Base-by-base conservation (phyloP, 2,329 filamentous ascomycete species). In the Sporothrix phasma region DNA sequence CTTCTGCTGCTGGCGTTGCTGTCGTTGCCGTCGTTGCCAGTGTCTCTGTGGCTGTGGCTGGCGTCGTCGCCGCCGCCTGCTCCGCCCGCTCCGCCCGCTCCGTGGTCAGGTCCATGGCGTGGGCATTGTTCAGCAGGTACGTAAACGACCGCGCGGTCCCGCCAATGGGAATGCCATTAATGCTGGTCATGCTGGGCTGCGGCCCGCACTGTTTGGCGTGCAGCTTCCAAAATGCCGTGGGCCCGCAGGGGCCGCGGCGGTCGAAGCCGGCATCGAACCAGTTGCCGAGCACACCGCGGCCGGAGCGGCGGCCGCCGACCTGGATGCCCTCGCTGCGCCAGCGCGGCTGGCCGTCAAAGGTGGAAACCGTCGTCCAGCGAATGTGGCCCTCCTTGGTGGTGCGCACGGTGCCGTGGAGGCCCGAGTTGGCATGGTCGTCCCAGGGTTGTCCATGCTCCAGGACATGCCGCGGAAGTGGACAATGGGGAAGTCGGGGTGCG, bases 241-340 rank as follows among this genome's bases (percentile, higher is more conserved):
- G 89, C 0, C 89, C 89, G 1, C 66, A 67, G 0, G 89, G 89
- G 0, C 89, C 88, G 69, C 87, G 83, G 0, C 77, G 72, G 66
- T 89, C 85, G 69, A 83, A 87, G 72, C 90, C 84, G 84, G 85
- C 87, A 69, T 90, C 88, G 70, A 91, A 92, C 89, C 89, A 93
- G 61, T 84, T 87, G 0, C 89, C 89, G 1, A 91, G 71, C 0
- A 91, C 84, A 1, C 88, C 88, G 7, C 88, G 80, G 6, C 81
- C 84, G 5, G 86, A 87, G 58, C 77, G 75, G 1, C 84, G 69
- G 0, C 89, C 89, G 11, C 89, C 89, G 5, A 92, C 74, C 73
- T 93, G 89, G 5, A 92, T 78, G 8, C 87, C 84, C 75, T 93
- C 89, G 70, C 85, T 88, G n/a, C 84, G 81, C 89, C 89, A 92